Evolutionary conservation across 208 protist species (phyloP), one percentile per base, ranked within the genome.

Genomic region (Leishmania braziliensis): DNA sequence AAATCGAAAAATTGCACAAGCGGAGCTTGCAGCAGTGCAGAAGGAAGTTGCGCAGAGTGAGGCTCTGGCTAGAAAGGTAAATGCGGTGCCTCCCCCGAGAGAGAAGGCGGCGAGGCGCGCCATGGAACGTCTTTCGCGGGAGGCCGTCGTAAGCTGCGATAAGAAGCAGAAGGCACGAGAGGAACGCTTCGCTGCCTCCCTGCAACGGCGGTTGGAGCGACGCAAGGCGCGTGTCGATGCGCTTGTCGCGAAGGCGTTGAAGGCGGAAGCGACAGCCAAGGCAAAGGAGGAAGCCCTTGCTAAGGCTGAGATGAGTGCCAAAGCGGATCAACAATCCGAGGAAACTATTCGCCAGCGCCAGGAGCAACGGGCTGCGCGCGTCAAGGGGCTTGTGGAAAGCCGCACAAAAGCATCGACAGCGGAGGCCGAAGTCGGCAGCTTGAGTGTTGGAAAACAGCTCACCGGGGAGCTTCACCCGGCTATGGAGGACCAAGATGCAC

Each of bases 11-110:
- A 75, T 53, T 20, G 82, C 82, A 6, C 39, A 14, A 16, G 83
- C 74, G 60, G 78, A 88, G n/a, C 62, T 81, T 48, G 71, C 58
- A 33, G 76, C 74, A 56, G 51, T 80, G 26, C 72, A 82, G 29
- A 54, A 48, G 3, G 80, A 78, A 29, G 56, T 51, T 58, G 77
- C 53, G 23, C 39, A 46, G 4, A 60, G 51, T 18, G 72, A 76
- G 5, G 2, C 58, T 1, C 26, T 50, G 8, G 48, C 74, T 5
- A 54, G 60, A 29, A 70, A 80, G 18, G 68, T 36, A 48, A 51
- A 70, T 0, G 50, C 48, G 1, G 51, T 53, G 3, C 39, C 23
- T 20, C 33, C 70, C 60, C 9, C 51, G 39, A 23, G 36, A 62
- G 14, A 70, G 12, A 63, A 36, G 12, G 20, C 70, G 5, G 16